These are phyloP conservation scores for Ophiognomonia clavigignenti-juglandacearum DNA, from an alignment of 2,329 filamentous ascomycete species.

Conservation along the genomic window DNA sequence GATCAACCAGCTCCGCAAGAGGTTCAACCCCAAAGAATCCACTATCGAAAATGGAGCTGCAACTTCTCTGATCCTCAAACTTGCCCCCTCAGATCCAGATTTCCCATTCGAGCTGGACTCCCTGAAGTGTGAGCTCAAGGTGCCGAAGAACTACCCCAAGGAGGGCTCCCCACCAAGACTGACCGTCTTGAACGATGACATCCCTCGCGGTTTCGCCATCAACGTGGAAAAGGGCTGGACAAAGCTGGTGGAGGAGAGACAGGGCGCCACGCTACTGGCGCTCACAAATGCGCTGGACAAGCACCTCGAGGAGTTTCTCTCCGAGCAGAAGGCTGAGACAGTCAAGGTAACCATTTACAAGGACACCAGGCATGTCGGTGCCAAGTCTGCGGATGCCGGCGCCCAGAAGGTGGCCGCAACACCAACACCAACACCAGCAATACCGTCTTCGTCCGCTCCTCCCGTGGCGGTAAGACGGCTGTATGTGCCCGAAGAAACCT, in stretches of 20 bases:
- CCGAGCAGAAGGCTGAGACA: slow-evolving; percentile 66
- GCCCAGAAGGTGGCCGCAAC: background rate
- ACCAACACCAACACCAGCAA: background rate
- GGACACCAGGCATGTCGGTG: slow-evolving; percentile 47
- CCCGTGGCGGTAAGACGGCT: slow-evolving; percentile 17
- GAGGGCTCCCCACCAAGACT: slow-evolving; percentile 8
- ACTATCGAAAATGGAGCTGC: slow-evolving; percentile 37
- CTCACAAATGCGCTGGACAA: slow-evolving; percentile 68
- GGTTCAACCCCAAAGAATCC: slow-evolving; percentile 51
- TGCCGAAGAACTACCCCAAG: slow-evolving; percentile 61
- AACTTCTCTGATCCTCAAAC: slow-evolving; percentile 57
- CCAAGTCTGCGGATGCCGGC: slow-evolving; percentile 6
- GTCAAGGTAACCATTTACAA: slow-evolving; percentile 62
- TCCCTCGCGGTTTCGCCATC: slow-evolving; percentile 64
- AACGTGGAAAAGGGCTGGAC: slow-evolving; percentile 76
- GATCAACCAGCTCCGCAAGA: slow-evolving; percentile 64
- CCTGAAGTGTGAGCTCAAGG: slow-evolving; percentile 61
- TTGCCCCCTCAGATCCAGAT: slow-evolving; percentile 74
- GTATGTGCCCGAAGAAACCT: slow-evolving; percentile 42
- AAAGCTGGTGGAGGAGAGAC: slow-evolving; percentile 51
- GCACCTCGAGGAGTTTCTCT: slow-evolving; percentile 65
- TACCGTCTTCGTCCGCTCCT: background rate
- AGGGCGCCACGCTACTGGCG: slow-evolving; percentile 55
- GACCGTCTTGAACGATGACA: slow-evolving; percentile 25
- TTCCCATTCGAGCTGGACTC: slow-evolving; percentile 73